Evolutionary conservation across 1,284 basidiomycete species (phyloP).

Genomic region (Retiboletus flavoniger): DNA sequence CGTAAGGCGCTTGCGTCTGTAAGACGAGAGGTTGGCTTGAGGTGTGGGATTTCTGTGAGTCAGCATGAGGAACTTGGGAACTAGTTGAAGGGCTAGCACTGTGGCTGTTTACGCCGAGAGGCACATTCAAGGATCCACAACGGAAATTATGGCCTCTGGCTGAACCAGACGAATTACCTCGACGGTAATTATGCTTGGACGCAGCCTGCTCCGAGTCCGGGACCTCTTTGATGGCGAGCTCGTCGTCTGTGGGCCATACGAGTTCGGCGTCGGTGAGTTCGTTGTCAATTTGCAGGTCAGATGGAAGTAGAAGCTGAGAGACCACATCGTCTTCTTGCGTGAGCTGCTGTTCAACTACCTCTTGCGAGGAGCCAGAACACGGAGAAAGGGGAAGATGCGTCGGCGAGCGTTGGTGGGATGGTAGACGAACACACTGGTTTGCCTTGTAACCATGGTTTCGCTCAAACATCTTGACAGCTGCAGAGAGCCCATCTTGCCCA

Average conservation of each 20-base stretch:
- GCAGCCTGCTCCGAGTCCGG: not conserved
- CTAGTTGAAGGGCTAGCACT: not conserved
- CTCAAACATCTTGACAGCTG: slow-evolving; percentile 23
- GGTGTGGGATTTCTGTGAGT: slow-evolving; percentile 20
- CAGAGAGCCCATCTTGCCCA: slow-evolving; percentile 8
- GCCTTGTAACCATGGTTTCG: slow-evolving; percentile 9
- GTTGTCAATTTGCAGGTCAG: slow-evolving; percentile 2
- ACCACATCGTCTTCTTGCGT: slow-evolving; percentile 26
- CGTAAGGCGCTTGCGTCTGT: slow-evolving; percentile 54
- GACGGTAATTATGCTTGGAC: not conserved
- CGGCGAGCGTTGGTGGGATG: slow-evolving; percentile 11
- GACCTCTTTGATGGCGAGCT: not conserved
- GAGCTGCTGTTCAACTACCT: slow-evolving; percentile 32
- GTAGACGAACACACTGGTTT: slow-evolving; percentile 3
- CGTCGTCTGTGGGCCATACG: slow-evolving; percentile 32
- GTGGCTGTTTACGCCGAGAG: slow-evolving; percentile 4
- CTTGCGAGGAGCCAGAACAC: slow-evolving; percentile 33
- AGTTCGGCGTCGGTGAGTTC: slow-evolving; percentile 23
- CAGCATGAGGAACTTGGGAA: not conserved
- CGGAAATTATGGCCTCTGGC: slow-evolving; percentile 19
- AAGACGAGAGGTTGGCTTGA: slow-evolving; percentile 31
- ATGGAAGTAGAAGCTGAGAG: slow-evolving; percentile 3
- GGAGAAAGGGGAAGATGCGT: slow-evolving; percentile 11
- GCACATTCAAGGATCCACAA: slow-evolving; percentile 25
- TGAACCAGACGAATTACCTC: slow-evolving; percentile 2